phyloP scores from a whole-genome alignment of 345 rosid genomes.

The Conringia planisiliqua region DNA sequence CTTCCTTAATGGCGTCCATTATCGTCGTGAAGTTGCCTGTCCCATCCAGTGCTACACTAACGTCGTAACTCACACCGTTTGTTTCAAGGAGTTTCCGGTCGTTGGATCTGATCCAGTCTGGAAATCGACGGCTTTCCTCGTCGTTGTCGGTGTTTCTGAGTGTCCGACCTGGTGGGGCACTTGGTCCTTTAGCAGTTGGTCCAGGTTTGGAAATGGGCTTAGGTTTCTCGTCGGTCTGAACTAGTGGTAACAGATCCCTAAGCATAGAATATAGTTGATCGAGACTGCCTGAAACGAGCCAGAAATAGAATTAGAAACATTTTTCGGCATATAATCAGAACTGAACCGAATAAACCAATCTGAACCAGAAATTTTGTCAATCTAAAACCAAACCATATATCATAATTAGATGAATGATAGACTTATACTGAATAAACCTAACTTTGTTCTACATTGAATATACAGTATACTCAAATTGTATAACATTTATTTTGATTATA shows the following conservation, averaged over 20 bases:
- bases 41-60: slow-evolving; percentile 76
- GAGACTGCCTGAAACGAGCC: slow-evolving; percentile 39
- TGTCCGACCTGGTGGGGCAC: slow-evolving; percentile 22
- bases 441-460: too few species aligned
- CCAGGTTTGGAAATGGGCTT: slow-evolving; percentile 17
- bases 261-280: slow-evolving; percentile 59
- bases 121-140: slow-evolving; percentile 33
- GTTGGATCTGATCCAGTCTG: slow-evolving; percentile 52
- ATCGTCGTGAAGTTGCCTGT: slow-evolving; percentile 63
- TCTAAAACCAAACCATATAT: background rate
- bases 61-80: slow-evolving; percentile 35
- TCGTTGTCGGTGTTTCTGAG: slow-evolving; percentile 10
- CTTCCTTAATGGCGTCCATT: slow-evolving; percentile 58
- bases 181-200: slow-evolving; percentile 26
- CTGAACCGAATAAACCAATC: background rate
- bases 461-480: too few species aligned
- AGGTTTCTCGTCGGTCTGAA: slow-evolving; percentile 35
- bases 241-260: slow-evolving; percentile 49
- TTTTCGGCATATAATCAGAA: background rate
- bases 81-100: slow-evolving; percentile 50
- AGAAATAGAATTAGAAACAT: background rate
- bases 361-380: background rate
- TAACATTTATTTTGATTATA: too few species aligned
- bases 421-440: too few species aligned
- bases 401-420: too few species aligned